phyloP scores from a whole-genome alignment of 345 rosid genomes.

The Rhizophora mangle region DNA sequence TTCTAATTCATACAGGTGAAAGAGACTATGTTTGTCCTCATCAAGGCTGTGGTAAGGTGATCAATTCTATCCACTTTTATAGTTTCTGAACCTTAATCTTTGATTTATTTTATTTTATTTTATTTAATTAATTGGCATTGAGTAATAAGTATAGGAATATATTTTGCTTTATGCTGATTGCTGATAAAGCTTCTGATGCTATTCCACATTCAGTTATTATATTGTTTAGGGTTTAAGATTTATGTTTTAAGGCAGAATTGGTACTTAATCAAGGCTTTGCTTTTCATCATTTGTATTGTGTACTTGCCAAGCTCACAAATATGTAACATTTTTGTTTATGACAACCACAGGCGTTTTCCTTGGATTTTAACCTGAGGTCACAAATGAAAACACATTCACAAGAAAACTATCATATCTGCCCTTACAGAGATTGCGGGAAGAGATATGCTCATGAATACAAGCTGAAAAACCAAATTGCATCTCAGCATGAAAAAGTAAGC shows the following conservation, averaged over 20 bases:
- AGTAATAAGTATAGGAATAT: not conserved
- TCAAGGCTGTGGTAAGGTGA: constrained; percentile 99
- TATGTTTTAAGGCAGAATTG: not conserved
- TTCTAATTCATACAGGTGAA: constrained; percentile 94
- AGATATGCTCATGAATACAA: constrained; percentile 98
- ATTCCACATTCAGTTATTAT: not conserved
- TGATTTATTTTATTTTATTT: not conserved
- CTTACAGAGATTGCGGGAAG: constrained; percentile 87
- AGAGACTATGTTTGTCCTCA: constrained; percentile 79
- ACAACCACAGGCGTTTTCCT: constrained; percentile 81
- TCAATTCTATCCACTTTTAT: constrained; percentile 19
- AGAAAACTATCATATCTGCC: constrained; percentile 95
- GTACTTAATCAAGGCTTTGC: not conserved
- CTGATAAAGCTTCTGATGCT: not conserved
- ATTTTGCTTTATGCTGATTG: not conserved
- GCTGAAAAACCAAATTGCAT: constrained; percentile 75
- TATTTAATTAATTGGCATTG: not conserved
- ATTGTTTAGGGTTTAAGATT: not conserved
- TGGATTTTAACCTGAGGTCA: constrained; percentile 93
- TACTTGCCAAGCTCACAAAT: not conserved
- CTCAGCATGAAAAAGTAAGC: constrained; percentile 84
- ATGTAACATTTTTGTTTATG: not conserved
- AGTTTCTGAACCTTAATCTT: not conserved
- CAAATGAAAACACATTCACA: constrained; percentile 99
- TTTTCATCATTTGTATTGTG: not conserved